Percentiles rank a stretch among this genome's conserved stretches.
These are phyloP conservation scores for Mycena galopus DNA, from an alignment of 768 basidiomycete genomes.

Conservation along the genomic window DNA sequence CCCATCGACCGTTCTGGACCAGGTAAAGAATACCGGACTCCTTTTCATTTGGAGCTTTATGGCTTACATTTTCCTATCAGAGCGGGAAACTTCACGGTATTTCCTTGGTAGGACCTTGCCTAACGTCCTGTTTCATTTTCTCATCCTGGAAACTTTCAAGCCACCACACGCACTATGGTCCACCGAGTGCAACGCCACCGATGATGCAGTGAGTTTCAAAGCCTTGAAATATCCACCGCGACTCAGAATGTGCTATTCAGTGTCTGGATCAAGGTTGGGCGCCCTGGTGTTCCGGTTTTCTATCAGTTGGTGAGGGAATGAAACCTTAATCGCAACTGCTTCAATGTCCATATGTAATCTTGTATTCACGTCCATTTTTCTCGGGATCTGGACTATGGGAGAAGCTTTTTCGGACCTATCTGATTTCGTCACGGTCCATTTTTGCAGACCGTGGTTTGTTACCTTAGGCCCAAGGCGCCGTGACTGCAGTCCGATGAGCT, in stretches of 20 bases:
- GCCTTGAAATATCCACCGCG: background rate
- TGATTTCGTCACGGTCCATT: too few species aligned
- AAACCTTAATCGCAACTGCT: too few species aligned
- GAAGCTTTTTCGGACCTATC: too few species aligned
- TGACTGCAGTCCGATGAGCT: too few species aligned
- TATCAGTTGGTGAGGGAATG: slow-evolving; percentile 23
- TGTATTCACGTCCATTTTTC: too few species aligned
- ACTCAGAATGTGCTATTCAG: slow-evolving; percentile 1
- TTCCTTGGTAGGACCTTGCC: background rate
- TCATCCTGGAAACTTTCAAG: background rate
- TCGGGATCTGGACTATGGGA: too few species aligned
- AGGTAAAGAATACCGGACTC: background rate
- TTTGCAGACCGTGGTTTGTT: too few species aligned
- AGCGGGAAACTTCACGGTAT: slow-evolving; percentile 7
- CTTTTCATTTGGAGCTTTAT: background rate
- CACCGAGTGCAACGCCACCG: slow-evolving; percentile 9
- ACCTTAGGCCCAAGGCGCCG: too few species aligned
- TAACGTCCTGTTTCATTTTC: background rate
- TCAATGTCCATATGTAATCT: too few species aligned
- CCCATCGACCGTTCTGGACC: slow-evolving; percentile 26
- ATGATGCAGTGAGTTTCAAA: slow-evolving; percentile 25
- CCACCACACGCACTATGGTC: slow-evolving; percentile 28
- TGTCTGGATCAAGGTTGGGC: slow-evolving; percentile 30
- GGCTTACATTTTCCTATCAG: background rate
- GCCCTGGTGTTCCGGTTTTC: slow-evolving; percentile 19